Base-by-base conservation (phyloP, 768 basidiomycete genomes). In the Termitomyces sp. region DNA sequence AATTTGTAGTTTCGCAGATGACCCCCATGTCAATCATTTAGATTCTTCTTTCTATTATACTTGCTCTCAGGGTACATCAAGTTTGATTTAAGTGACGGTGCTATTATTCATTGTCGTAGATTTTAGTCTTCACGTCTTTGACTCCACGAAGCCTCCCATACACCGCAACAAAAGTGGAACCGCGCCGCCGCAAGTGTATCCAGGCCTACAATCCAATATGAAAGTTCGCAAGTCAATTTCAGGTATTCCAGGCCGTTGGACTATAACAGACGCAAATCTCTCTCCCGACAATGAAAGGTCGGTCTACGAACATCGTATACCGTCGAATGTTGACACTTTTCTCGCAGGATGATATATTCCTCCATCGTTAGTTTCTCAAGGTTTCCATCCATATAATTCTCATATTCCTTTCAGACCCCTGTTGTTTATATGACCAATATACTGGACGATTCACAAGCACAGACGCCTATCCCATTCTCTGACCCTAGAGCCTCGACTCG, bases 31-130 rank as follows among this genome's bases (percentile, higher is more conserved):
- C 14, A 26, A n/a, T 8, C 14, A 26, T 53, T 6, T 48, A 90
- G 92, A 94, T 67, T 89, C 92, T 0, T 86, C 88, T 0, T 95
- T 97, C 70, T 98, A 91, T 69, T 98, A 97, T 69, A 94, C 94
- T 3, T 96, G 94, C 64, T 85, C 83, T 46, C 87, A 90, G 81
- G 90, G 89, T 88, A 57, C 54, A 67, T 57, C 11, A n/a, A 35
- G 30, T 40, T 35, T 7, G n/a, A 56, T 41, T 3, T 24, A 55
- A 38, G 26, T 3, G 4, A 3, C 24, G 26, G 0, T 14, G 3
- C 20, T 32, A 49, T 30, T 1, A n/a, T 41, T 48, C 7, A 56
- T n/a, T 9, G 9, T 45, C 35, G 45, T 69, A 90, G 93, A 96
- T 70, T 98, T 95, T 66, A 83, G 83, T 38, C 75, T 98, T 26